A percentile compares a stretch with the other conserved stretches of the same genome.
Evolutionary conservation across 495 filamentous ascomycete species (phyloP).

Genomic region (Penicillium macrosclerotiorum): DNA sequence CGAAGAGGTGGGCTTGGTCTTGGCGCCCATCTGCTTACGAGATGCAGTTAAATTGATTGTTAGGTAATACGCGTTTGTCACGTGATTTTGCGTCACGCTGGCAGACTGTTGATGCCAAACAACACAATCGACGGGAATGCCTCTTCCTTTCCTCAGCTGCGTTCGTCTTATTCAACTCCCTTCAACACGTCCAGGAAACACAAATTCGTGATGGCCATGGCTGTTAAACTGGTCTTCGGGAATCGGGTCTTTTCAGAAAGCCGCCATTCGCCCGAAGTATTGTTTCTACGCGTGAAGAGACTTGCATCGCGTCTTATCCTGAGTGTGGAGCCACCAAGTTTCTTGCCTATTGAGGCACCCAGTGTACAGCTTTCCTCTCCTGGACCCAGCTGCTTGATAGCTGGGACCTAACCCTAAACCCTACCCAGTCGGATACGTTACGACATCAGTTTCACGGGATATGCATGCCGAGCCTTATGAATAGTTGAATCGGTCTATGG

Average conservation of each 20-base stretch:
- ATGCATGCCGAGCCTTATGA: slow-evolving; percentile 36
- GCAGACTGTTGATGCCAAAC: neutral
- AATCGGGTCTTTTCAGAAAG: slow-evolving; percentile 11
- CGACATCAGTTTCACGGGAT: slow-evolving; percentile 37
- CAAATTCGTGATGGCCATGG: neutral
- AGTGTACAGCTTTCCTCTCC: slow-evolving; percentile 36
- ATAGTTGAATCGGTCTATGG: slow-evolving; percentile 28
- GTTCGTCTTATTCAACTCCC: slow-evolving; percentile 19
- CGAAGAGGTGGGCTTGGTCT: slow-evolving; percentile 3
- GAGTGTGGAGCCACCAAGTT: slow-evolving; percentile 21
- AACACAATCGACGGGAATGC: slow-evolving; percentile 7
- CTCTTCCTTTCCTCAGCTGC: slow-evolving; percentile 21
- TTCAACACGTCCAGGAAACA: neutral
- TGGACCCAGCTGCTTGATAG: slow-evolving; percentile 8
- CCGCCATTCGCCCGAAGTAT: slow-evolving; percentile 21
- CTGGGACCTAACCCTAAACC: slow-evolving; percentile 45
- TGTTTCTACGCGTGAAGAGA: slow-evolving; percentile 18
- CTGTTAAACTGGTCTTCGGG: slow-evolving; percentile 2
- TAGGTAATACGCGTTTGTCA: slow-evolving; percentile 12
- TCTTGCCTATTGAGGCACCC: slow-evolving; percentile 31
- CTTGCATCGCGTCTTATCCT: slow-evolving; percentile 11
- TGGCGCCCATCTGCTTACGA: slow-evolving; percentile 7
- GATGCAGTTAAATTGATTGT: too few species aligned
- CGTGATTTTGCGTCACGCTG: slow-evolving; percentile 24
- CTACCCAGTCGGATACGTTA: slow-evolving; percentile 28